These are phyloP conservation scores for Schwanniomyces vanrijiae DNA, from an alignment of 805 yeast species.

Conservation along the genomic window DNA sequence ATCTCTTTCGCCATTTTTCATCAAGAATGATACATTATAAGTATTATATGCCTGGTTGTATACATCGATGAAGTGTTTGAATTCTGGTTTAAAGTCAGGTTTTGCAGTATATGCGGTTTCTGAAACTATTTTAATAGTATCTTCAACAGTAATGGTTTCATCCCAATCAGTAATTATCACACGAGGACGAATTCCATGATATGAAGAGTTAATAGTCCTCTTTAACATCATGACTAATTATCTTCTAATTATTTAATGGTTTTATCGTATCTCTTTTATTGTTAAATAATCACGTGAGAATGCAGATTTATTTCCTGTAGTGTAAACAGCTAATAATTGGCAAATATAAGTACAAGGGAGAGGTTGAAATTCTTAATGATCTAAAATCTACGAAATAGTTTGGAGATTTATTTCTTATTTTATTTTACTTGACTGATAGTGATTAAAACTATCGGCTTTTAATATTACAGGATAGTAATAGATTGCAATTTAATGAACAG, in stretches of 20 bases:
- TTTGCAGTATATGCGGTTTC: conserved; percentile 43
- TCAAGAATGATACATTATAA: conserved; percentile 24
- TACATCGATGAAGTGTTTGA: conserved; percentile 43
- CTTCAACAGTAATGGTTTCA: conserved; percentile 57
- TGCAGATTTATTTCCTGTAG: neutral
- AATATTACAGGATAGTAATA: too few relatives aligned
- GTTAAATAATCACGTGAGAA: neutral
- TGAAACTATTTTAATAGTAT: conserved; percentile 55
- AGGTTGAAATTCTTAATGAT: too few relatives aligned
- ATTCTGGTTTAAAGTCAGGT: conserved; percentile 36
- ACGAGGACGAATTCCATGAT: conserved; percentile 1
- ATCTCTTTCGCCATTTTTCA: conserved; percentile 19
- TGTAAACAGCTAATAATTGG: neutral
- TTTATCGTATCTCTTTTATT: neutral
- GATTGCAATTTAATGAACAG: too few relatives aligned
- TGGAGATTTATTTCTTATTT: too few relatives aligned
- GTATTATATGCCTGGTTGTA: conserved; percentile 39
- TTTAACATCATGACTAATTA: neutral
- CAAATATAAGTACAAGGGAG: too few relatives aligned
- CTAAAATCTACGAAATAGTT: too few relatives aligned
- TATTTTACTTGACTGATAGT: too few relatives aligned
- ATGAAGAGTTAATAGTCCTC: neutral
- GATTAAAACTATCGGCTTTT: too few relatives aligned
- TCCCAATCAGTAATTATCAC: conserved; percentile 61
- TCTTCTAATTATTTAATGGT: neutral